Evolutionary conservation across 495 filamentous ascomycete species (phyloP).

Genomic region (Neurospora sp.): DNA sequence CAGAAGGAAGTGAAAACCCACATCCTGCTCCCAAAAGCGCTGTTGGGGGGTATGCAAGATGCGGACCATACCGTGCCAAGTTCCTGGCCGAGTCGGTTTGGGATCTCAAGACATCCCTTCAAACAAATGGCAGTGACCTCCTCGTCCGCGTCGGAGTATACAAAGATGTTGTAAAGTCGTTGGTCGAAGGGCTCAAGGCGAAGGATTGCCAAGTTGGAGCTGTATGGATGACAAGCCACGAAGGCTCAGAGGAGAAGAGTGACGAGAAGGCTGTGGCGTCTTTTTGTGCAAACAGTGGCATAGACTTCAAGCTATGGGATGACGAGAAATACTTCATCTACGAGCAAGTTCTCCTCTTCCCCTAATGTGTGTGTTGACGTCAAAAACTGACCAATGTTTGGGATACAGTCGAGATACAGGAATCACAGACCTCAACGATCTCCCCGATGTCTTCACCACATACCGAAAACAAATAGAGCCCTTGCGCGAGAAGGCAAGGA

Average conservation of each 20-base stretch:
- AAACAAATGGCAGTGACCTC: slow-evolving; percentile 46
- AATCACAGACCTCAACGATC: slow-evolving; percentile 34
- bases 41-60: slow-evolving; percentile 53
- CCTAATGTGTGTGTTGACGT: background rate
- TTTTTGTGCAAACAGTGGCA: slow-evolving; percentile 34
- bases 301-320: slow-evolving; percentile 48
- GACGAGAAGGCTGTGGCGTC: slow-evolving; percentile 46
- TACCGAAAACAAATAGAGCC: slow-evolving; percentile 60
- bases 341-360: slow-evolving; percentile 41
- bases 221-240: slow-evolving; percentile 59
- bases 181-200: slow-evolving; percentile 39
- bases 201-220: slow-evolving; percentile 38
- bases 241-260: slow-evolving; percentile 51
- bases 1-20: slow-evolving; percentile 33
- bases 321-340: slow-evolving; percentile 70
- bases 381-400: background rate
- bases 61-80: slow-evolving; percentile 55
- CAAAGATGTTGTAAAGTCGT: slow-evolving; percentile 39
- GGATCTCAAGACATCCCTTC: slow-evolving; percentile 51
- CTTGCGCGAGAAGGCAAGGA: slow-evolving; percentile 46
- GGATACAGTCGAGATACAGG: slow-evolving; percentile 45
- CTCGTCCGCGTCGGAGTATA: slow-evolving; percentile 51
- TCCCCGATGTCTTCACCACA: slow-evolving; percentile 58
- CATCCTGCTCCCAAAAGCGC: slow-evolving; percentile 48
- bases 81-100: slow-evolving; percentile 59